Evolutionary conservation across 1,284 basidiomycete species (phyloP), one percentile per base, ranked within the genome.

Genomic region (Tylopilus sp.): DNA sequence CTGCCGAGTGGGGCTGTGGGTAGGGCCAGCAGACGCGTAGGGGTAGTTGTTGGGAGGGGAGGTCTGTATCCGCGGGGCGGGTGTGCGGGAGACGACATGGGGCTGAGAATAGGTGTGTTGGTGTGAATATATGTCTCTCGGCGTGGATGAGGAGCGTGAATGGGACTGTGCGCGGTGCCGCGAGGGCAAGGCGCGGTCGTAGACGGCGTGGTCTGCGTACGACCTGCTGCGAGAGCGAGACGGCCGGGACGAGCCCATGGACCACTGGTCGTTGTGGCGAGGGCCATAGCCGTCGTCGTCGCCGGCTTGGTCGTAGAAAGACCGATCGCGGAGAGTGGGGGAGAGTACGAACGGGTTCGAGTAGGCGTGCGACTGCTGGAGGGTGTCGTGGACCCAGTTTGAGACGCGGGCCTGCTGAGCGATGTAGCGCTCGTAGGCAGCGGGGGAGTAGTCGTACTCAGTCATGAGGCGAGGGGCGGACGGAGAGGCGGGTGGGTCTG

Each of bases 361-460:
- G 49, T 59, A 67, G 10, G 56, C 21, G 21, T 57, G 66, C 0
- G 59, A 25, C 49, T 66, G 58, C 6, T 53, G 46, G 37, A 50
- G 21, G 11, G 64, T 71, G 36, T 59, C 49, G 48, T 49, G 29
- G 31, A 74, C 72, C 76, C 76, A 77, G 61, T 71, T 67, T 0
- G 68, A 70, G 16, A 78, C 71, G 44, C 73, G 67, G 45, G 61
- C 47, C 60, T 73, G 73, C 37, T 69, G 75, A 16, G 67, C 70
- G 38, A 71, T 39, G 57, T 70, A 71, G 12, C 69, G 69, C 51
- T 77, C 74, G 59, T 71, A 68, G 23, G 74, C 76, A 44, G 69
- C 76, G 38, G 76, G 76, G 34, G 77, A 79, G 63, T 73, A 78
- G 67, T 78, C 77, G 71, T 78, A 78, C 59, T 78, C 76, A 12